phyloP scores from a whole-genome alignment of 192 early-diverging fungal genomes.

The Obelidium mucronatum region DNA sequence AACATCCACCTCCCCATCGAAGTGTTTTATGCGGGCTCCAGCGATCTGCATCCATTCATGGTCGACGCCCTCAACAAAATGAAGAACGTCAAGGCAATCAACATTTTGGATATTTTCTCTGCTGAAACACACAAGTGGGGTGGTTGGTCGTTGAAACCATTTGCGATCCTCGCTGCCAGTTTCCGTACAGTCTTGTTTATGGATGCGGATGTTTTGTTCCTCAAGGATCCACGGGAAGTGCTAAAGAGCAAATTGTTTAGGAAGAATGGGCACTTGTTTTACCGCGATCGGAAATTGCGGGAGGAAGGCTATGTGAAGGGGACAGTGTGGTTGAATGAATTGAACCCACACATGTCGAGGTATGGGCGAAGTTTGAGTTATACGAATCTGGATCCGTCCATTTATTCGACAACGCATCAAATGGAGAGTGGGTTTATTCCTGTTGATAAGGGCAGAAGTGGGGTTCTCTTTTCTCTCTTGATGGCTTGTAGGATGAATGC shows the following conservation, averaged over 20 bases:
- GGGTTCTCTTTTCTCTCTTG: constrained; percentile 10
- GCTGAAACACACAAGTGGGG: background rate
- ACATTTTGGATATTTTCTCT: background rate
- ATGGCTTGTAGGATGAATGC: constrained; percentile 27
- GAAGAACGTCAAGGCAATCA: background rate
- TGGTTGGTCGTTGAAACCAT: constrained; percentile 63
- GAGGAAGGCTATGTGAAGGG: background rate
- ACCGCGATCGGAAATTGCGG: constrained; percentile 59
- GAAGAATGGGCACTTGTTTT: constrained; percentile 62
- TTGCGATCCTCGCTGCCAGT: constrained; percentile 63
- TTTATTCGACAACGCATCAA: background rate
- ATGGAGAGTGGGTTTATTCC: constrained; percentile 19
- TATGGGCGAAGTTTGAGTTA: background rate
- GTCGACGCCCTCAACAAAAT: background rate
- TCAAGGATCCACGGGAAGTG: constrained; percentile 60
- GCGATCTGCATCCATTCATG: background rate
- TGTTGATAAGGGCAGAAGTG: constrained; percentile 16
- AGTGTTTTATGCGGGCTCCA: constrained; percentile 11
- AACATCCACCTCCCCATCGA: constrained; percentile 3
- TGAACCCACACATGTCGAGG: background rate
- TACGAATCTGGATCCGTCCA: background rate
- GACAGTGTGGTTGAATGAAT: background rate
- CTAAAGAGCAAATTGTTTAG: constrained; percentile 48
- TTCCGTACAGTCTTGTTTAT: constrained; percentile 71
- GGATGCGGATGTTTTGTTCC: constrained; percentile 72